phyloP scores from a whole-genome alignment of 163 green algal genomes.

The Prototheca wickerhamii region DNA sequence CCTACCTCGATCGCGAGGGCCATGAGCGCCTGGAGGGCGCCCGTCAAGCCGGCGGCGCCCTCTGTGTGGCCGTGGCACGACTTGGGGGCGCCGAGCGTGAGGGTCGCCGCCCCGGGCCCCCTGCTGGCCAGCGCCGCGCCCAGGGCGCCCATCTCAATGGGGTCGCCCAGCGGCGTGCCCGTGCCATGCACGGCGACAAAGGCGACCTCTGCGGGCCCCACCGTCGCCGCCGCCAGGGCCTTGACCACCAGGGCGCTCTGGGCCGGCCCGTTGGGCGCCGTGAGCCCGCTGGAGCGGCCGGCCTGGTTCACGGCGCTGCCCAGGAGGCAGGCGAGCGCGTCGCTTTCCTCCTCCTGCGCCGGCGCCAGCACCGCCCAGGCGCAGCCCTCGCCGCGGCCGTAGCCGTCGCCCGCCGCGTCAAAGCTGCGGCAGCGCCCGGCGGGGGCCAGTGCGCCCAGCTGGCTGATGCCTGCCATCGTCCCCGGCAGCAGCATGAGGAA shows the following conservation, averaged over 20 bases:
- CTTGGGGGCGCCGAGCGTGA: conserved; percentile 60
- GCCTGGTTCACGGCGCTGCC: conserved; percentile 72
- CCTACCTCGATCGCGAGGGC: not conserved
- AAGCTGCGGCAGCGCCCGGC: conserved; percentile 48
- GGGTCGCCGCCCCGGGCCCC: conserved; percentile 6
- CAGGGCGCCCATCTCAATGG: conserved; percentile 65
- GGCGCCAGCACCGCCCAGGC: conserved; percentile 35
- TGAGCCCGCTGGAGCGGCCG: conserved; percentile 69
- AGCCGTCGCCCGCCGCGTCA: conserved; percentile 43
- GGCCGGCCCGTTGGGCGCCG: conserved; percentile 68
- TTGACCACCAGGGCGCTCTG: conserved; percentile 44
- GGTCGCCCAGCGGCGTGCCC: conserved; percentile 68
- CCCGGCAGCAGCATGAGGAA: conserved; percentile 37
- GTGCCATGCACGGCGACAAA: conserved; percentile 43
- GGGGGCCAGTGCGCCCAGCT: conserved; percentile 34
- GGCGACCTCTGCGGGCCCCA: conserved; percentile 21
- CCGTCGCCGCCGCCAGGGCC: conserved; percentile 25
- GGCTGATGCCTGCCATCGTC: conserved; percentile 27
- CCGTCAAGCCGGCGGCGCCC: conserved; percentile 56
- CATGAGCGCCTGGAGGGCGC: conserved; percentile 22
- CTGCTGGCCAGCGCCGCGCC: conserved; percentile 11
- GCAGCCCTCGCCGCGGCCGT: conserved; percentile 42
- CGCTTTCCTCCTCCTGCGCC: not conserved
- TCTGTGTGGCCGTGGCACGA: conserved; percentile 68
- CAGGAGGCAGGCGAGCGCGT: conserved; percentile 23